Base-by-base conservation (phyloP, 2,329 filamentous ascomycete species). In the Epichloe baconii region DNA sequence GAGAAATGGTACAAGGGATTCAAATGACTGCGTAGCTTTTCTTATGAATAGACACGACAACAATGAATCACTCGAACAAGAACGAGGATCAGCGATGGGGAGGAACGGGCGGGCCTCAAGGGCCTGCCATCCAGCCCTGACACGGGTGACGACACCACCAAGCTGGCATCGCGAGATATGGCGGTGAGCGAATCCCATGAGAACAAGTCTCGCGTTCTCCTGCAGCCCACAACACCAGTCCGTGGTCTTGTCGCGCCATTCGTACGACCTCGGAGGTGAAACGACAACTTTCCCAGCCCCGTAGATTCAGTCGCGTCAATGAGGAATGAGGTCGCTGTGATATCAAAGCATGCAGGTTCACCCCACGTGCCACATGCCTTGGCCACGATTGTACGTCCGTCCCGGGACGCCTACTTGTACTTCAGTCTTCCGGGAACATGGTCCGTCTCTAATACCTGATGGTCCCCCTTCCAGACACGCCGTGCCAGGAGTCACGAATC, bases 341-440 rank as follows among this genome's bases (percentile, higher is more conserved):
- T 31, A 31, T 31, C 31, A 31, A 31, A 31, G 31, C 31, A 31
- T 31, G 8, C 31, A 8, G 31, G 37, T 12, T 40, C 38, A 17
- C 17, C 52, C 56, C 56, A 57, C 56, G 56, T 57, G 56, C 53
- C 19, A 48, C 26, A 56, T 48, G 55, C 51, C 50, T 52, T 57
- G 56, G 56, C 56, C 56, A 47, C 47, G 50, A 47, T 50, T 50
- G 38, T 40, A 31, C 31, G 15, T 31, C 1, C 8, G 26, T 31
- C 26, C 26, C 8, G 19, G 19, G 19, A 19, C 19, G 26, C 26
- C 26, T 31, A 4, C 26, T 21, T 21, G 19, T 21, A 21, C 19
- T 21, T 21, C 19, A 21, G 19, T 21, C 19, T 5, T n/a, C 31
- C 21, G 21, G 21, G 21, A 23, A 23, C 23, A 7, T 23, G 21